phyloP scores from a whole-genome alignment of 805 yeast species.

The Yamadazyma kitorensis region DNA sequence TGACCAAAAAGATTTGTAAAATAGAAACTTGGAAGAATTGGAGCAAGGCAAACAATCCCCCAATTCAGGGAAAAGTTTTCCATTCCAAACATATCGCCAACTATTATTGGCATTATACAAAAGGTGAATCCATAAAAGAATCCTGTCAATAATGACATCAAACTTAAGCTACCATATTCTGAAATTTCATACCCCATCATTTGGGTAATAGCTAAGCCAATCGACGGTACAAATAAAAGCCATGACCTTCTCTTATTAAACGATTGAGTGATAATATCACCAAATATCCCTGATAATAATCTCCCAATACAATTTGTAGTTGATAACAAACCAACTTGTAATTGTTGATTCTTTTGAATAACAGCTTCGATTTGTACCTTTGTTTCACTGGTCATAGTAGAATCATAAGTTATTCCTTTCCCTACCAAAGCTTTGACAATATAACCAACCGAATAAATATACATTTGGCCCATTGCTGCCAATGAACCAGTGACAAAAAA shows the following conservation, averaged over 20 bases:
- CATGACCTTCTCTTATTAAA: slow-evolving; percentile 48
- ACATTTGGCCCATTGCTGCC: slow-evolving; percentile 46
- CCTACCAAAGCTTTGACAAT: slow-evolving; percentile 39
- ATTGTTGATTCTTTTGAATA: slow-evolving; percentile 58
- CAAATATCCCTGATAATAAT: slow-evolving; percentile 57
- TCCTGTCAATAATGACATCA: slow-evolving; percentile 58
- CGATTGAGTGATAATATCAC: slow-evolving; percentile 55
- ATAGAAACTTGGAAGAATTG: slow-evolving; percentile 57
- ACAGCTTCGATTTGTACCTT: slow-evolving; percentile 22
- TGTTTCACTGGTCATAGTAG: slow-evolving; percentile 14
- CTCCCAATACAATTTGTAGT: slow-evolving; percentile 67
- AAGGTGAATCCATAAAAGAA: slow-evolving; percentile 71
- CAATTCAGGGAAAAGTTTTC: slow-evolving; percentile 64
- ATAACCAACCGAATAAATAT: slow-evolving; percentile 45
- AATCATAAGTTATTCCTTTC: slow-evolving; percentile 19
- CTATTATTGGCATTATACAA: slow-evolving; percentile 71
- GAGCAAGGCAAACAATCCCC: slow-evolving; percentile 69
- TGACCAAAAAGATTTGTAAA: slow-evolving; percentile 64
- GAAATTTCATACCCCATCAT: slow-evolving; percentile 38
- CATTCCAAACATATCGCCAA: slow-evolving; percentile 74
- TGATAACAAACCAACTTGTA: slow-evolving; percentile 72
- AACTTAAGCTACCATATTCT: slow-evolving; percentile 39
- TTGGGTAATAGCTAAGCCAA: slow-evolving; percentile 50
- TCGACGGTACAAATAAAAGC: slow-evolving; percentile 53
- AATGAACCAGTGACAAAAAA: slow-evolving; percentile 36